Percentiles rank a stretch among this genome's conserved stretches.
Evolutionary conservation across 768 basidiomycete genomes (phyloP).

Genomic region (Rhizopogon roseolus): DNA sequence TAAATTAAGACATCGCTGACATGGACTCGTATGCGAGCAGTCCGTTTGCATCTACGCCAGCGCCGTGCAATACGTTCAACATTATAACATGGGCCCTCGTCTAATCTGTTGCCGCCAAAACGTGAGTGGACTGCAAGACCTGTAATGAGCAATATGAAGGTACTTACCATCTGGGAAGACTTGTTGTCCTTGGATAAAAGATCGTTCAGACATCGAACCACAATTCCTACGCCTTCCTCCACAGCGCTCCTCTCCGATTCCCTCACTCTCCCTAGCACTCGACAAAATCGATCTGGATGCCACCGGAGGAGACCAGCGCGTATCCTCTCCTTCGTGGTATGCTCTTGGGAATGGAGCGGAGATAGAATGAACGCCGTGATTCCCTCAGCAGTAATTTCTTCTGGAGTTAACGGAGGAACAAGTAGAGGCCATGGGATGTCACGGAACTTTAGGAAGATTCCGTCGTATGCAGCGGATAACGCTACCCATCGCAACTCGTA

Average conservation of each 20-base stretch:
- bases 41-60: not conserved
- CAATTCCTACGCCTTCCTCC: conserved; percentile 59
- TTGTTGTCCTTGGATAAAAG: conserved; percentile 41
- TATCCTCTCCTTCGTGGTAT: conserved; percentile 61
- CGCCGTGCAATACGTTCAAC: not conserved
- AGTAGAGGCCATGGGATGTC: conserved; percentile 71
- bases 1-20: not conserved
- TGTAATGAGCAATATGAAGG: not conserved
- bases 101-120: conserved; percentile 9
- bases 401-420: conserved; percentile 33
- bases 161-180: conserved; percentile 13
- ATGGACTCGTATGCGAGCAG: not conserved
- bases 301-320: conserved; percentile 65
- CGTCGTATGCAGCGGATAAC: conserved; percentile 39
- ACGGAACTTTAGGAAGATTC: conserved; percentile 43
- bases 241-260: conserved; percentile 49
- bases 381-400: conserved; percentile 50
- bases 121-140: not conserved
- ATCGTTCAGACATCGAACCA: conserved; percentile 67
- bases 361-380: conserved; percentile 61
- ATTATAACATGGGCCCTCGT: conserved; percentile 7
- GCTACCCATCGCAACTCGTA: conserved; percentile 68
- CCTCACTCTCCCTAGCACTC: conserved; percentile 47
- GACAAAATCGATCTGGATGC: conserved; percentile 77
- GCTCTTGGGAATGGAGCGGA: conserved; percentile 52